Evolutionary conservation across 495 filamentous ascomycete species (phyloP).

Genomic region (Trichoderma virens): DNA sequence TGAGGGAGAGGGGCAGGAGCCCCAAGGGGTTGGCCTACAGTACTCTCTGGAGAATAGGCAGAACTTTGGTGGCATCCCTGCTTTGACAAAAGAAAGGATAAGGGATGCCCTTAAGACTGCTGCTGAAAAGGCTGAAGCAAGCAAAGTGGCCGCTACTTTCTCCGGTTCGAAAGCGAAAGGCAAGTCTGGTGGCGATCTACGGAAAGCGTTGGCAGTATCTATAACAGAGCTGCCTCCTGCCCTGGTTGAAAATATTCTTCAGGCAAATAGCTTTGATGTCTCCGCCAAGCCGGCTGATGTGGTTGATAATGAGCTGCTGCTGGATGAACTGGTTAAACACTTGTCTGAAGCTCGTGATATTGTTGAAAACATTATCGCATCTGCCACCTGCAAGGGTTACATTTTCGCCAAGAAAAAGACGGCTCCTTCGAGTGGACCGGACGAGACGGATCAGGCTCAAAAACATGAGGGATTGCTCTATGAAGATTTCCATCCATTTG

Average conservation of each 20-base stretch:
- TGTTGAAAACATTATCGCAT: conserved; percentile 51
- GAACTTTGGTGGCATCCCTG: conserved; percentile 67
- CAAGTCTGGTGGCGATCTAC: conserved; percentile 62
- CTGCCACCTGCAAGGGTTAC: conserved; percentile 61
- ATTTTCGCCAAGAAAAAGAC: conserved; percentile 69
- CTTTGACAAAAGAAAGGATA: conserved; percentile 64
- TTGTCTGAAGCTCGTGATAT: conserved; percentile 61
- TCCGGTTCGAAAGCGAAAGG: conserved; percentile 62
- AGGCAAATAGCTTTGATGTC: conserved; percentile 57
- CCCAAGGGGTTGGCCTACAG: conserved; percentile 64
- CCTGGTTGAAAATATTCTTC: conserved; percentile 79
- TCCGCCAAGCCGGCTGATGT: conserved; percentile 58
- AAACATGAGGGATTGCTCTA: conserved; percentile 53
- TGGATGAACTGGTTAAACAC: conserved; percentile 55
- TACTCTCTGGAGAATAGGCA: conserved; percentile 79
- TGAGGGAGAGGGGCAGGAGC: conserved; percentile 63
- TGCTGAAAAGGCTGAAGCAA: conserved; percentile 42
- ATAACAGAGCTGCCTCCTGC: conserved; percentile 83
- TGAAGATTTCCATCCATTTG: conserved; percentile 93
- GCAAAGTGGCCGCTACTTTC: conserved; percentile 24
- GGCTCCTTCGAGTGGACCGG: conserved; percentile 13
- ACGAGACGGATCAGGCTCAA: conserved; percentile 24
- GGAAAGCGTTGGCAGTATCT: conserved; percentile 69
- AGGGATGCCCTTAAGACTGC: conserved; percentile 60
- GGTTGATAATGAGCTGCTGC: conserved; percentile 52